phyloP scores from a whole-genome alignment of 2,329 filamentous ascomycete genomes.

The Phoma sp. region DNA sequence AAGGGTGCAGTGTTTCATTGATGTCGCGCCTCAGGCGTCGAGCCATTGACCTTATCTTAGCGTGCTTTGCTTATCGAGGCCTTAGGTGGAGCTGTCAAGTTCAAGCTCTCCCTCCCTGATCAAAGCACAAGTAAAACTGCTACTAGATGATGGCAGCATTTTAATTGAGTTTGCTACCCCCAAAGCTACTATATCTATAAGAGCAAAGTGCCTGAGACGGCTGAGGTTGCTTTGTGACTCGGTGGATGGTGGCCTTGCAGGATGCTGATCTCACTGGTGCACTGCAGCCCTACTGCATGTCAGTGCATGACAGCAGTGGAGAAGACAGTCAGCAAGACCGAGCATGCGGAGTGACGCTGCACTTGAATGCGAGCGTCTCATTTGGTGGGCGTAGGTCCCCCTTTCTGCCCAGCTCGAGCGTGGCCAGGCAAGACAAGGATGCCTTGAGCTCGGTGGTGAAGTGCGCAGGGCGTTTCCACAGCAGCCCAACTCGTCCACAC shows the following conservation, averaged over 20 bases:
- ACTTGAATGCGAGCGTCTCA: not conserved
- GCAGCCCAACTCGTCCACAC: constrained; percentile 12
- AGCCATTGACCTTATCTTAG: constrained; percentile 11
- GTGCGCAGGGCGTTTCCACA: constrained; percentile 12
- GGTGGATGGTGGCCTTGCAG: not conserved
- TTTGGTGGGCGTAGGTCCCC: not conserved
- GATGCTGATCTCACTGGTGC: constrained; percentile 16
- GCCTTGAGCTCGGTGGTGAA: constrained; percentile 7
- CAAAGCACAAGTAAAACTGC: not conserved
- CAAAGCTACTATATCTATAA: no score
- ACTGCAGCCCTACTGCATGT: constrained; percentile 2
- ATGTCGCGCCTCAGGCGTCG: constrained; percentile 14
- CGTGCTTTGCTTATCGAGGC: constrained; percentile 8
- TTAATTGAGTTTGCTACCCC: not conserved
- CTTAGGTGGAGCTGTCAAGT: not conserved
- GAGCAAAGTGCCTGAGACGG: not conserved
- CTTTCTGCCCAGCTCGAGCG: not conserved
- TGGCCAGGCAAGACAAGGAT: constrained; percentile 8
- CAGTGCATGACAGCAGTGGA: not conserved
- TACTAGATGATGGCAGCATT: not conserved
- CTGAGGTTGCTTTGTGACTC: not conserved
- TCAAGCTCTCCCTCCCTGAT: constrained; percentile 3
- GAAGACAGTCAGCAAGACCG: not conserved
- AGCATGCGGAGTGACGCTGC: not conserved
- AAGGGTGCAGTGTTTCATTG: constrained; percentile 15